Conservation (phyloP, 2,329 filamentous ascomycete species). For the Graphilbum fragrans region DNA sequence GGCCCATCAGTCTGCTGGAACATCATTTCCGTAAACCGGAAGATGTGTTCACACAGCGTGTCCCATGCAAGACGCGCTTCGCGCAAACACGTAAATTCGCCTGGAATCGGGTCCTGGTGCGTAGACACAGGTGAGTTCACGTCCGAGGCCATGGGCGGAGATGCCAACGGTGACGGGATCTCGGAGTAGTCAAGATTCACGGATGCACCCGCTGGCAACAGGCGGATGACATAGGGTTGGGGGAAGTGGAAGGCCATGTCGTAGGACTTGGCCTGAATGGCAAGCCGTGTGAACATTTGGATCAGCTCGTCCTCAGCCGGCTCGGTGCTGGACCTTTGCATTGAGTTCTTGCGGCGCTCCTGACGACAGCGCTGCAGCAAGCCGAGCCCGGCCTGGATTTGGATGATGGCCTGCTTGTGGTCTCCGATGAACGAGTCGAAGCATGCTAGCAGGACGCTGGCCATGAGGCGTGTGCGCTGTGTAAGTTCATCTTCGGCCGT, state of each 20-base stretch:
- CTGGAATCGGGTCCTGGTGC: constrained; percentile 25
- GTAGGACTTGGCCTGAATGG: constrained; percentile 55
- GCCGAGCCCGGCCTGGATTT: constrained; percentile 46
- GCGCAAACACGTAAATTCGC: constrained; percentile 33
- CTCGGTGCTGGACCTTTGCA: constrained; percentile 15
- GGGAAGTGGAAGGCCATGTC: constrained; percentile 59
- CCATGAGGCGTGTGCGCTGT: constrained; percentile 44
- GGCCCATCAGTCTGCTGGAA: constrained; percentile 33
- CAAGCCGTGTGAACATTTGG: constrained; percentile 50
- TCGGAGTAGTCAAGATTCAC: neutral
- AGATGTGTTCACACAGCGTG: constrained; percentile 39
- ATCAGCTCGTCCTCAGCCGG: constrained; percentile 46
- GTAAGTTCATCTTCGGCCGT: constrained; percentile 25
- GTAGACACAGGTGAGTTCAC: constrained; percentile 26
- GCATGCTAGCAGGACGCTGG: constrained; percentile 52
- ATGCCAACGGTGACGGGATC: neutral
- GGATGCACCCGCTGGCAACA: constrained; percentile 21
- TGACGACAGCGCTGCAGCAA: constrained; percentile 40
- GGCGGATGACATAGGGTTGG: constrained; percentile 45
- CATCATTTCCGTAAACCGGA: constrained; percentile 47
- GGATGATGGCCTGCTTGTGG: constrained; percentile 46
- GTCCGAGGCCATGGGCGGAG: neutral
- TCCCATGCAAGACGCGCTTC: constrained; percentile 48
- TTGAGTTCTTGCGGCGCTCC: constrained; percentile 22
- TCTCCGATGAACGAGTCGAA: constrained; percentile 57